Evolutionary conservation across 768 basidiomycete genomes (phyloP).

Genomic region (Serendipita indica): DNA sequence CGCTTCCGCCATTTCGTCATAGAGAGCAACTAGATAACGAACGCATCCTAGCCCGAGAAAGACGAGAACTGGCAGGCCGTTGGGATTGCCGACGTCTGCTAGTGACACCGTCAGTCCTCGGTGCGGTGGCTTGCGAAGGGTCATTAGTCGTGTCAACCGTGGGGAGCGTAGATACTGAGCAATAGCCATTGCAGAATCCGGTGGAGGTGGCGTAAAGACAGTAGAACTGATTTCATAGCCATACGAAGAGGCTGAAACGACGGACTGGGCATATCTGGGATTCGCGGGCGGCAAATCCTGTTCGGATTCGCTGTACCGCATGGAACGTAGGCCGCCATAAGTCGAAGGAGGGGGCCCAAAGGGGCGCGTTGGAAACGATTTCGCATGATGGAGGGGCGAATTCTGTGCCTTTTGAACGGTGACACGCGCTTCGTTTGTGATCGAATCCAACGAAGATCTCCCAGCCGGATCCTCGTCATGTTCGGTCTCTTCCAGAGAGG

Average conservation of each 20-base stretch:
- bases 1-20: conserved; percentile 89
- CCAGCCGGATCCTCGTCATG: conserved; percentile 22
- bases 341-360: conserved; percentile 9
- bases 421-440: conserved; percentile 64
- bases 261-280: conserved; percentile 35
- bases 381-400: conserved; percentile 24
- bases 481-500: conserved; percentile 30
- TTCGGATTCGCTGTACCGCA: conserved; percentile 5
- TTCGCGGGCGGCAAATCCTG: background rate
- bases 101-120: conserved; percentile 71
- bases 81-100: conserved; percentile 78
- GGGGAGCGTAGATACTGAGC: conserved; percentile 80
- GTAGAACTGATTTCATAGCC: conserved; percentile 17
- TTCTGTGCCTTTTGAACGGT: conserved; percentile 35
- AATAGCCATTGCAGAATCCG: conserved; percentile 40
- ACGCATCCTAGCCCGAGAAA: conserved; percentile 93
- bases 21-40: conserved; percentile 84
- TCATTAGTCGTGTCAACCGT: conserved; percentile 67
- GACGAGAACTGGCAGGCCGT: conserved; percentile 78
- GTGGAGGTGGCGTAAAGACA: conserved; percentile 31
- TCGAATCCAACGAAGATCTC: conserved; percentile 77
- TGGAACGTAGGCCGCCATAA: conserved; percentile 10
- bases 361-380: conserved; percentile 18
- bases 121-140: conserved; percentile 65
- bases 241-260: conserved; percentile 39